phyloP scores from a whole-genome alignment of 345 rosid genomes.

The Moricandia moricandioides region DNA sequence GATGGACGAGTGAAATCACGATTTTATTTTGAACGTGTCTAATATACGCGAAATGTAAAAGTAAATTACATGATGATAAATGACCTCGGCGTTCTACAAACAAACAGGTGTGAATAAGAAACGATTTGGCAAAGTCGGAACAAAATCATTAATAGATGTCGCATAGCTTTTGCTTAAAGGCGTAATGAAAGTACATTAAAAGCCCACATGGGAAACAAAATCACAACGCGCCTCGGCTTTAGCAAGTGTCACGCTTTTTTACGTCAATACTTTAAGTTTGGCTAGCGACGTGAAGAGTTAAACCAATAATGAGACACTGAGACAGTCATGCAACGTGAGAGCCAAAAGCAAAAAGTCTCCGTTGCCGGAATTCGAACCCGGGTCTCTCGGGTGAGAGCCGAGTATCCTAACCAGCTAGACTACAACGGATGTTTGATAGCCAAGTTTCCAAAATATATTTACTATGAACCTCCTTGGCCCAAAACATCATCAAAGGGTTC shows the following conservation, averaged over 20 bases:
- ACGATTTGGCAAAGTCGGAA: not conserved
- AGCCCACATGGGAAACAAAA: constrained; percentile 31
- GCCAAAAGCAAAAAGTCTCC: not conserved
- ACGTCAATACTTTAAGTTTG: constrained; percentile 8
- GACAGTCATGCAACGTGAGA: not conserved
- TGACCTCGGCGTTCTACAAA: constrained; percentile 3
- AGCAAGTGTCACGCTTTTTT: constrained; percentile 28
- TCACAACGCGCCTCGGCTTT: constrained; percentile 36
- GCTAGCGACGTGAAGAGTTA: not conserved
- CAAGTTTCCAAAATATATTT: no score
- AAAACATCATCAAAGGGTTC: not conserved
- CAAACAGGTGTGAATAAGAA: not conserved
- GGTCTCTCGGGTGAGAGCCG: constrained; percentile 70
- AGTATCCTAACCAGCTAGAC: constrained; percentile 64
- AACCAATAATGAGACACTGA: not conserved
- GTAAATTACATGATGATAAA: constrained; percentile 3
- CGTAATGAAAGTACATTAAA: constrained; percentile 15
- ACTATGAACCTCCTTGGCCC: no score
- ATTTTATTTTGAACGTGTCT: constrained; percentile 5
- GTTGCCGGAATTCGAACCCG: constrained; percentile 6
- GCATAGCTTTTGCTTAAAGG: constrained; percentile 31
- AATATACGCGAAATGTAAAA: constrained; percentile 4
- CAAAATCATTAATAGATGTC: constrained; percentile 32
- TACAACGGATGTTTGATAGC: constrained; percentile 13
- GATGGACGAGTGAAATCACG: not conserved